These are phyloP conservation scores for Kwoniella pini DNA, from an alignment of 768 basidiomycete genomes.

Conservation along the genomic window DNA sequence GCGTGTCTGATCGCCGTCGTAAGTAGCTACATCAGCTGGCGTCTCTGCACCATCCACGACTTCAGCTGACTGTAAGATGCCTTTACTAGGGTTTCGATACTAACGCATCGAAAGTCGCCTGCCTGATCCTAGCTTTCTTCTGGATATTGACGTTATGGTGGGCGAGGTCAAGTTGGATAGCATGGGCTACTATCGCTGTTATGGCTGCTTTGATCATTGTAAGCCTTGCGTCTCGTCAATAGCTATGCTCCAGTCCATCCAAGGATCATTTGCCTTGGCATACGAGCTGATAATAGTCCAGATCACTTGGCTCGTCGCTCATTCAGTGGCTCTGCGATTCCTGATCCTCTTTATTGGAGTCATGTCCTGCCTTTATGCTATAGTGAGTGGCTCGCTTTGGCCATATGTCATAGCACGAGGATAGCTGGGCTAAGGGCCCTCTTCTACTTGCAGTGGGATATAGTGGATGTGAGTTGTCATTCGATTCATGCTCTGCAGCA, in stretches of 20 bases:
- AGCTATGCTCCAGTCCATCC: not conserved
- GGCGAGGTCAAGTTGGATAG: constrained; percentile 50
- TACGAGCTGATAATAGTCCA: constrained; percentile 3
- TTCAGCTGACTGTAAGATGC: not conserved
- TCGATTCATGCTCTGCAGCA: not conserved
- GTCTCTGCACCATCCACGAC: not conserved
- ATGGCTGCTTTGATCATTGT: constrained; percentile 48
- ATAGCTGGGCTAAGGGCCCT: too few relatives aligned
- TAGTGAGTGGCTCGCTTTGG: constrained; percentile 28
- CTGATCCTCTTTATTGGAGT: constrained; percentile 54
- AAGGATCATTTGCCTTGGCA: too few relatives aligned
- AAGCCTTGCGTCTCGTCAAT: constrained; percentile 6
- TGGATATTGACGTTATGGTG: constrained; percentile 53
- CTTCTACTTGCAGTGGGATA: constrained; percentile 55
- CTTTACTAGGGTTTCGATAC: constrained; percentile 50
- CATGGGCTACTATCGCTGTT: constrained; percentile 48
- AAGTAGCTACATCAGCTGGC: constrained; percentile 14
- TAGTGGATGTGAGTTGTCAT: constrained; percentile 48
- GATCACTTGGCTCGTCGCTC: constrained; percentile 46
- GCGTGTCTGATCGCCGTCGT: constrained; percentile 49
- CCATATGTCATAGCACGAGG: too few relatives aligned
- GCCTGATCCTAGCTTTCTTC: constrained; percentile 46
- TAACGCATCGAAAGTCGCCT: constrained; percentile 53
- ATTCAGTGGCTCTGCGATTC: constrained; percentile 52
- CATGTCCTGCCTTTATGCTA: constrained; percentile 54